phyloP scores from a whole-genome alignment of 305 asterid genomes.

The Solanum hybrid region DNA sequence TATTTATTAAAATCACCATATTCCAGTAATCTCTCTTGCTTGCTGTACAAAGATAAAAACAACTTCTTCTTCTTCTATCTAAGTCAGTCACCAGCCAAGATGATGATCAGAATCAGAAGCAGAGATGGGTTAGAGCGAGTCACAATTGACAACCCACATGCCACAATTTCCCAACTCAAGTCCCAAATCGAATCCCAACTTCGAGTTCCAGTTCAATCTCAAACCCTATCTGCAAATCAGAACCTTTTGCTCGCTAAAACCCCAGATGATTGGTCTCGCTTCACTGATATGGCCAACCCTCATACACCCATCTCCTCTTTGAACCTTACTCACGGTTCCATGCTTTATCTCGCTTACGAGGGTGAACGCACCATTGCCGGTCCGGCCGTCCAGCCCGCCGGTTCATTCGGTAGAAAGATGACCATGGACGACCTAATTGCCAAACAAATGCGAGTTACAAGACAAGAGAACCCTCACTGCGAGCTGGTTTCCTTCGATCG shows the following conservation, averaged over 20 bases:
- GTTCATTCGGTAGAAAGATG: constrained; percentile 94
- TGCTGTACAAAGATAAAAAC: neutral
- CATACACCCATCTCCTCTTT: constrained; percentile 36
- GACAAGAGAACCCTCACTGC: constrained; percentile 87
- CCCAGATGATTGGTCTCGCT: constrained; percentile 44
- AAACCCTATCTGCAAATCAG: constrained; percentile 73
- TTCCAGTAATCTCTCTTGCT: neutral
- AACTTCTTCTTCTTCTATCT: neutral
- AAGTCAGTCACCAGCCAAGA: constrained; percentile 21
- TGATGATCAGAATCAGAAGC: constrained; percentile 96
- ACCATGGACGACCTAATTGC: constrained; percentile 96
- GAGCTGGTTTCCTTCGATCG: constrained; percentile 91
- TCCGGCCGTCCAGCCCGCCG: constrained; percentile 59
- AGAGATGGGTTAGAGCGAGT: constrained; percentile 92
- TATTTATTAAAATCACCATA: neutral
- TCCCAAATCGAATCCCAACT: constrained; percentile 65
- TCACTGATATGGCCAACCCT: constrained; percentile 66
- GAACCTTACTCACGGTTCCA: constrained; percentile 64
- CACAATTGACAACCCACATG: constrained; percentile 44
- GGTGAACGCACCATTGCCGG: constrained; percentile 84
- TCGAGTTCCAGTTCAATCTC: constrained; percentile 64
- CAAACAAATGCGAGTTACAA: constrained; percentile 78
- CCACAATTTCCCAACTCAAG: constrained; percentile 59
- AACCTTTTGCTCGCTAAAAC: constrained; percentile 70
- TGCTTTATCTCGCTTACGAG: constrained; percentile 63